A percentile compares a stretch with the other conserved stretches of the same genome.
These are phyloP conservation scores for Eutrema salsugineum DNA, from an alignment of 441 rosid genomes.

Conservation along the genomic window DNA sequence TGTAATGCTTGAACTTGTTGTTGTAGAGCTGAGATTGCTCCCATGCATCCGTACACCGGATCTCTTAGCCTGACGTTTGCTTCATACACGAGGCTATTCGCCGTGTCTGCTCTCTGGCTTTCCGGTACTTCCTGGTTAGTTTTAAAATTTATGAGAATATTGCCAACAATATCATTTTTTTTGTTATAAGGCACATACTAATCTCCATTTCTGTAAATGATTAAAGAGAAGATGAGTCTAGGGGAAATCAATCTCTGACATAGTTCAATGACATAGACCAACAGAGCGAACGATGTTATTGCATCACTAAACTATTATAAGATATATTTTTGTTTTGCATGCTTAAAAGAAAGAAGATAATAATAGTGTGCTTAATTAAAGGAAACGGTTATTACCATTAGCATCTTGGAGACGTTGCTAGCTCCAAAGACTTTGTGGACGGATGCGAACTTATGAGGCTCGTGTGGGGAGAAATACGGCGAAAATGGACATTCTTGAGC, in stretches of 20 bases:
- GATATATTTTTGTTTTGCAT: background rate
- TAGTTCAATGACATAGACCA: background rate
- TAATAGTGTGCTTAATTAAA: background rate
- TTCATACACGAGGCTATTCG: slow-evolving; percentile 71
- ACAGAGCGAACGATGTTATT: background rate
- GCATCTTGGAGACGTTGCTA: slow-evolving; percentile 78
- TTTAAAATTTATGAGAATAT: background rate
- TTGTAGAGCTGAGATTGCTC: slow-evolving; percentile 66
- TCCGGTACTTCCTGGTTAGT: slow-evolving; percentile 80
- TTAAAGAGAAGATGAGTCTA: background rate
- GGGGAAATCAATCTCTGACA: background rate
- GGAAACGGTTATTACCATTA: slow-evolving; percentile 47
- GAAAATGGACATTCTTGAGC: slow-evolving; percentile 81
- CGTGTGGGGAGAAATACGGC: slow-evolving; percentile 74
- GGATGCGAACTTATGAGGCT: slow-evolving; percentile 72
- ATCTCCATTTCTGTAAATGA: background rate
- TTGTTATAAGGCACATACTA: background rate
- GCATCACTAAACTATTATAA: background rate
- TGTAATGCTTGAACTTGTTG: slow-evolving; percentile 67
- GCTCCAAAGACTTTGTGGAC: slow-evolving; percentile 81
- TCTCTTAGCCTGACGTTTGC: slow-evolving; percentile 78
- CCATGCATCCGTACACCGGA: slow-evolving; percentile 81
- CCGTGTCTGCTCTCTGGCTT: slow-evolving; percentile 61
- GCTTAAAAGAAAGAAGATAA: background rate
- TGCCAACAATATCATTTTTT: background rate